These are phyloP conservation scores for Austroboletus novae-zelandiae DNA, from an alignment of 1,284 basidiomycete species.

Conservation along the genomic window DNA sequence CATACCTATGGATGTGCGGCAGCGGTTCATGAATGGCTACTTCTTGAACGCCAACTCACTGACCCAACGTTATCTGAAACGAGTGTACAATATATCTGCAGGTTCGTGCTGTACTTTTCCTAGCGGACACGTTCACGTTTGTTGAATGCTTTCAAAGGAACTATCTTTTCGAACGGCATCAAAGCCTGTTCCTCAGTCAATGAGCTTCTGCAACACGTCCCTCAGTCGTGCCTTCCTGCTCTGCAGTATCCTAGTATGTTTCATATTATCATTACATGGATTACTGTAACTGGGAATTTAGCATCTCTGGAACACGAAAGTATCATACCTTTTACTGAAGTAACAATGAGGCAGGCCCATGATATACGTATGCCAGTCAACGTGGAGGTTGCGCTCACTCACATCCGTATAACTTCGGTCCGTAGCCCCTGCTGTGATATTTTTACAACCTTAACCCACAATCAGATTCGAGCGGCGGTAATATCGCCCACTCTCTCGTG, in stretches of 20 bases:
- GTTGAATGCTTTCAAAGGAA: constrained; percentile 40
- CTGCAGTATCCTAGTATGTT: constrained; percentile 55
- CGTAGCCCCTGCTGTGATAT: constrained; percentile 20
- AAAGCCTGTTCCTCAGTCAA: constrained; percentile 57
- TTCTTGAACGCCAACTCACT: constrained; percentile 80
- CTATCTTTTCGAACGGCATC: constrained; percentile 51
- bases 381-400: constrained; percentile 59
- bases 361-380: constrained; percentile 63
- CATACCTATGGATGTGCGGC: constrained; percentile 66
- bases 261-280: neutral
- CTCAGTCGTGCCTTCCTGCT: constrained; percentile 44
- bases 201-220: constrained; percentile 57
- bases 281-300: constrained; percentile 27
- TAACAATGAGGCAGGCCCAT: constrained; percentile 60
- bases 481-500: constrained; percentile 64
- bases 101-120: constrained; percentile 43
- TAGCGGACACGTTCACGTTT: neutral
- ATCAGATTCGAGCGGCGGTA: constrained; percentile 59
- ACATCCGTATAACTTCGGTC: constrained; percentile 69
- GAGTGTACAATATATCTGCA: constrained; percentile 71
- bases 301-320: constrained; percentile 59
- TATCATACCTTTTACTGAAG: constrained; percentile 51
- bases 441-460: constrained; percentile 8
- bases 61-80: constrained; percentile 71
- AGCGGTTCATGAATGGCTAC: constrained; percentile 57